Evolutionary conservation across 73 alveolate species (phyloP).

Genomic region (Tetrahymena borealis): DNA sequence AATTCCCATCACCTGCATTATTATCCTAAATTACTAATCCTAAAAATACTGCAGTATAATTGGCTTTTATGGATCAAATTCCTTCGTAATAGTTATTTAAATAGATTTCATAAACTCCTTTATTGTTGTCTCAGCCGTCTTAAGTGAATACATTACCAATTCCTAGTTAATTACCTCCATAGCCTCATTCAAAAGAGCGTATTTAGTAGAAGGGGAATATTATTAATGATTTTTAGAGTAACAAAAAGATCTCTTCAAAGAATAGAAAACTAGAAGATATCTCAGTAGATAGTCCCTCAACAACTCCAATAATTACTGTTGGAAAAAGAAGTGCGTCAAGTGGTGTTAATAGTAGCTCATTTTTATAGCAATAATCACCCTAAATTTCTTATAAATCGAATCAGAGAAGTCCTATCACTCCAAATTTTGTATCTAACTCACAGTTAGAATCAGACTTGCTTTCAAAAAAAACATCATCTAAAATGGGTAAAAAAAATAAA

Average conservation of each 20-base stretch:
- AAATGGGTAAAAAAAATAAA: background rate
- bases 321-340: no score
- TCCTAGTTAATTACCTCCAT: background rate
- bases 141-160: background rate
- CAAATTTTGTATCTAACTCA: background rate
- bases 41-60: background rate
- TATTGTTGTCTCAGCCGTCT: background rate
- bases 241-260: no score
- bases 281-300: no score
- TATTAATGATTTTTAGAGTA: no score
- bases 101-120: background rate
- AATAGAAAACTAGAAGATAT: no score
- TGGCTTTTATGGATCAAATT: background rate
- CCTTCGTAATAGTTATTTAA: background rate
- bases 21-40: background rate
- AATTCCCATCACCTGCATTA: background rate
- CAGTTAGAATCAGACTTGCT: background rate
- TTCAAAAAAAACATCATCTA: background rate
- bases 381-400: no score
- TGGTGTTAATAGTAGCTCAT: no score
- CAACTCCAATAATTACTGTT: no score
- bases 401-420: background rate
- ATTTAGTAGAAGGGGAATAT: no score
- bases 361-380: no score
- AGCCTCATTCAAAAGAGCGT: background rate